Evolutionary conservation across 2,329 filamentous ascomycete species (phyloP).

Genomic region (Anthostomella pinea): DNA sequence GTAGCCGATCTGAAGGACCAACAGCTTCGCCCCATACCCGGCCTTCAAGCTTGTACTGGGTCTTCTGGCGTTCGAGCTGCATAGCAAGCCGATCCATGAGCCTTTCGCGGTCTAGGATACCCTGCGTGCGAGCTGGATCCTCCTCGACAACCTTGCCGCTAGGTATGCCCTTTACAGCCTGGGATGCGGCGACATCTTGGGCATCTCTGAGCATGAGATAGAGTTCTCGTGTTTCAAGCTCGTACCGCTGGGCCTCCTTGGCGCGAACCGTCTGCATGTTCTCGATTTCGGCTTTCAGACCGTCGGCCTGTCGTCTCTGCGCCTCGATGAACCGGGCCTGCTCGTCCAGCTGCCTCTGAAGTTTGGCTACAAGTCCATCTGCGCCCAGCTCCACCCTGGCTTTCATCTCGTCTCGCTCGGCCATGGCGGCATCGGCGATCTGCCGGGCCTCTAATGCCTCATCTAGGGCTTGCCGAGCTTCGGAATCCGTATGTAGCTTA

Average conservation of each 20-base stretch:
- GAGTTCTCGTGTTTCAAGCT: conserved; percentile 91
- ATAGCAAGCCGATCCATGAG: conserved; percentile 93
- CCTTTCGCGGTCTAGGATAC: conserved; percentile 87
- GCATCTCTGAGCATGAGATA: conserved; percentile 98
- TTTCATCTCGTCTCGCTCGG: conserved; percentile 93
- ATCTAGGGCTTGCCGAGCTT: conserved; percentile 87
- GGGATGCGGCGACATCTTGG: conserved; percentile 90
- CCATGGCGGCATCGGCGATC: conserved; percentile 92
- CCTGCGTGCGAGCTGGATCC: conserved; percentile 77
- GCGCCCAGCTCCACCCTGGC: conserved; percentile 86
- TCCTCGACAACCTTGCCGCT: conserved; percentile 54
- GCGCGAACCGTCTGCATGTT: conserved; percentile 81
- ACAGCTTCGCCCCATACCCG: conserved; percentile 80
- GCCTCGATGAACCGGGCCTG: conserved; percentile 88
- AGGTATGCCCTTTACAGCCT: conserved; percentile 59
- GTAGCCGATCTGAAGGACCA: conserved; percentile 85
- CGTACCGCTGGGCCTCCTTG: conserved; percentile 90
- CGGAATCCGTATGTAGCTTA: conserved; percentile 93
- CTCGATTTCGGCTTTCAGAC: conserved; percentile 83
- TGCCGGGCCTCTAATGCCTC: conserved; percentile 87
- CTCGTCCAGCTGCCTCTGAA: conserved; percentile 92
- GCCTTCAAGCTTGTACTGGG: conserved; percentile 94
- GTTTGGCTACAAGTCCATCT: conserved; percentile 86
- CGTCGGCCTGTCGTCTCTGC: conserved; percentile 80
- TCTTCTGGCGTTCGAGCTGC: conserved; percentile 95